phyloP scores from a whole-genome alignment of 257 asterid species.

The Salvia splendens region DNA sequence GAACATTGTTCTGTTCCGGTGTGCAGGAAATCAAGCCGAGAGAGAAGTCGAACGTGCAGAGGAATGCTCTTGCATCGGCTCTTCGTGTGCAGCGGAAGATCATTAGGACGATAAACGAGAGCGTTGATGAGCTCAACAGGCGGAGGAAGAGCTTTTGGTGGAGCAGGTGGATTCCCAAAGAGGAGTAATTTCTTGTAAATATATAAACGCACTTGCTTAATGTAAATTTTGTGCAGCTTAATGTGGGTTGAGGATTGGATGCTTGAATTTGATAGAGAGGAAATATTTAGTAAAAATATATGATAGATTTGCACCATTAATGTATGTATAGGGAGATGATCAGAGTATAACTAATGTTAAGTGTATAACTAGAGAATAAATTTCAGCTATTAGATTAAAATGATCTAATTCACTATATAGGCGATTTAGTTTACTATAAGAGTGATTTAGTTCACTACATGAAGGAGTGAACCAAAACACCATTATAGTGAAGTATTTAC shows the following conservation, averaged over 20 bases:
- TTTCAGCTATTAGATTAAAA: no score
- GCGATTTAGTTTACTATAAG: no score
- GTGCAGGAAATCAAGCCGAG: constrained; percentile 72
- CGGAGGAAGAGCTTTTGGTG: constrained; percentile 81
- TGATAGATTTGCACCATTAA: constrained; percentile 19
- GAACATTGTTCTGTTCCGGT: neutral
- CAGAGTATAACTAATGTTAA: no score
- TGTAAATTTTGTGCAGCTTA: constrained; percentile 49
- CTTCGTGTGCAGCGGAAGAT: constrained; percentile 75
- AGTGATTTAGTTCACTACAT: no score
- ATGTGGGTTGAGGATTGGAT: neutral
- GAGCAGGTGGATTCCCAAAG: constrained; percentile 92
- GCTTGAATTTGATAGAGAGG: constrained; percentile 22
- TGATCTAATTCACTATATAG: no score
- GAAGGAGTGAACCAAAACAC: no score
- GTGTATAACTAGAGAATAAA: no score
- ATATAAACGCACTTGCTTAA: constrained; percentile 1
- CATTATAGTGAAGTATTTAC: no score
- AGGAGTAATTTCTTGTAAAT: constrained; percentile 55
- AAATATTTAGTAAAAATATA: constrained; percentile 13
- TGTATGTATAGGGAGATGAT: no score
- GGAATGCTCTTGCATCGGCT: constrained; percentile 89
- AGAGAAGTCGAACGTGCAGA: constrained; percentile 60
- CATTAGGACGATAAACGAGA: constrained; percentile 61
- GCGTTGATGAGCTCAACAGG: constrained; percentile 63